Conservation (phyloP, 2,329 filamentous ascomycete genomes). For the Penicillium sp. region DNA sequence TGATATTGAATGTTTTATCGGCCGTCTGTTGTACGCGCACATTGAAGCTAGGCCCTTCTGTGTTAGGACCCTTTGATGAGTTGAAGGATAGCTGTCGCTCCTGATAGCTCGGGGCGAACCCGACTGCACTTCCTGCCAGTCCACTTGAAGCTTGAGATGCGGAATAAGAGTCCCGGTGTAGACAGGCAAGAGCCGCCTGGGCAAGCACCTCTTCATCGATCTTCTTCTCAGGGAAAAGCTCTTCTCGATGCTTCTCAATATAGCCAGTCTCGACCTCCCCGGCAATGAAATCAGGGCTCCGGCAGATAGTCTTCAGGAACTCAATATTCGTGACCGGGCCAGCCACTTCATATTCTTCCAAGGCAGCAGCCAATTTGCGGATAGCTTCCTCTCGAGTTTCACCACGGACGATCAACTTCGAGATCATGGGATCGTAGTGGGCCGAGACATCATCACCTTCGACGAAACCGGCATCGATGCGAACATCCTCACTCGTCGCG, state of each 20-base stretch:
- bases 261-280: slow-evolving; percentile 96
- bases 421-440: slow-evolving; percentile 98
- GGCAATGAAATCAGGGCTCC: slow-evolving; percentile 77
- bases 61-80: slow-evolving; percentile 50
- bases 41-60: slow-evolving; percentile 42
- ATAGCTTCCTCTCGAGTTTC: slow-evolving; percentile 78
- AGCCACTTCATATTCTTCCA: slow-evolving; percentile 89
- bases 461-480: slow-evolving; percentile 92
- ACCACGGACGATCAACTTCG: slow-evolving; percentile 91
- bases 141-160: slow-evolving; percentile 27
- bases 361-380: slow-evolving; percentile 75
- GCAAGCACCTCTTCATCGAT: slow-evolving; percentile 76
- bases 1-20: slow-evolving; percentile 54
- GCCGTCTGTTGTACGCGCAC: slow-evolving; percentile 59
- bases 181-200: slow-evolving; percentile 81
- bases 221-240: slow-evolving; percentile 70
- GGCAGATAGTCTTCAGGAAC: slow-evolving; percentile 87
- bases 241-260: slow-evolving; percentile 82
- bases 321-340: slow-evolving; percentile 95
- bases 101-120: slow-evolving; percentile 67
- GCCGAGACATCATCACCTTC: slow-evolving; percentile 90
- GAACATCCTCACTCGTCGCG: slow-evolving; percentile 68
- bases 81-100: slow-evolving; percentile 65
- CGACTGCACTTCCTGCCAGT: slow-evolving; percentile 45
- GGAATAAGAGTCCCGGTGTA: slow-evolving; percentile 54